phyloP scores from a whole-genome alignment of 2,329 filamentous ascomycete genomes.

The Colletotrichum cuscutae region DNA sequence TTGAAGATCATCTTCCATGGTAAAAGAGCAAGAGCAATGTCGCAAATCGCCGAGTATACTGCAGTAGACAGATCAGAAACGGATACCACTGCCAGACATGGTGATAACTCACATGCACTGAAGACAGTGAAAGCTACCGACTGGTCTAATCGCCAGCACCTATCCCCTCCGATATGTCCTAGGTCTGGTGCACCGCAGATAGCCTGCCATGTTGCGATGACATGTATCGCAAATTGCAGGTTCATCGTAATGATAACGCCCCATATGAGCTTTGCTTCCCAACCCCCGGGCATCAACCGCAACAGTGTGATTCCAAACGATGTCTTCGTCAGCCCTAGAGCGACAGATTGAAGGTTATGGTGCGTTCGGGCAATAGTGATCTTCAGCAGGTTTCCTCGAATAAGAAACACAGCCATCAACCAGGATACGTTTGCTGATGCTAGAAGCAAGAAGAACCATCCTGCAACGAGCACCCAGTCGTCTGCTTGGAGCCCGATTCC shows the following conservation, averaged over 20 bases:
- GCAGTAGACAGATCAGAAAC: neutral
- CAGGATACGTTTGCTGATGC: constrained; percentile 33
- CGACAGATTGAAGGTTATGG: constrained; percentile 42
- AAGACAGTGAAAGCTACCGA: neutral
- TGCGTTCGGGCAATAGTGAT: constrained; percentile 36
- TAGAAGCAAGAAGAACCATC: constrained; percentile 41
- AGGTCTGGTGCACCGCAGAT: constrained; percentile 36
- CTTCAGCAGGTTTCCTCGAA: constrained; percentile 30
- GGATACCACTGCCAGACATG: neutral
- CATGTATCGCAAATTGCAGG: constrained; percentile 40
- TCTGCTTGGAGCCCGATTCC: constrained; percentile 44
- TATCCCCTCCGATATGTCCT: constrained; percentile 10
- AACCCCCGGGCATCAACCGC: constrained; percentile 41
- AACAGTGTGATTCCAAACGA: constrained; percentile 50
- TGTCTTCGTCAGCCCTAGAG: constrained; percentile 48
- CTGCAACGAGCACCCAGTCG: constrained; percentile 42
- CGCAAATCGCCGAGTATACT: constrained; percentile 17
- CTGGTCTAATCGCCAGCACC: neutral
- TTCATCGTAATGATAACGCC: constrained; percentile 46
- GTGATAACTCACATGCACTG: neutral
- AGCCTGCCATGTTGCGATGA: constrained; percentile 41
- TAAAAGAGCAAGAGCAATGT: constrained; percentile 20
- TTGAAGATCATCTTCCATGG: constrained; percentile 36
- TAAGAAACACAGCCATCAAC: constrained; percentile 30
- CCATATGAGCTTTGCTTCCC: constrained; percentile 39